These are phyloP conservation scores for Ophiostoma triangulosporum DNA, from an alignment of 2,329 filamentous ascomycete genomes.

Conservation along the genomic window DNA sequence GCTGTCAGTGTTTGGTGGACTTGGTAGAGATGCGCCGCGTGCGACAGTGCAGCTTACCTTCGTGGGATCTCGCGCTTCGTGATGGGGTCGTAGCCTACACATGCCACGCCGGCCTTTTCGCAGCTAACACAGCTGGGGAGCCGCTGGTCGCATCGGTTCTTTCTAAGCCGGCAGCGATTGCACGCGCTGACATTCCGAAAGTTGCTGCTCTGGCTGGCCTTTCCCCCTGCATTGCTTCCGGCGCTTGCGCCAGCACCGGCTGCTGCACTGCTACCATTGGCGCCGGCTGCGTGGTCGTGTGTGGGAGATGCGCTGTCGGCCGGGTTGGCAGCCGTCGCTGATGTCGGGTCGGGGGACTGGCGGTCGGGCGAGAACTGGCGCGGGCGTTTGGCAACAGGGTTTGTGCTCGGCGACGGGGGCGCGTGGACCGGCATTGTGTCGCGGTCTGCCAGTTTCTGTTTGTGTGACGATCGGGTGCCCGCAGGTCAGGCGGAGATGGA, in stretches of 20 bases:
- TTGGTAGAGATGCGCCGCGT: background rate
- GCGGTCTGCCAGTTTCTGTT: slow-evolving; percentile 2
- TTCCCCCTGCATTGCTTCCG: slow-evolving; percentile 19
- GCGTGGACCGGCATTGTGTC: slow-evolving; percentile 31
- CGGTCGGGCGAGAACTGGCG: slow-evolving; percentile 39
- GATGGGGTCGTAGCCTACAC: slow-evolving; percentile 92
- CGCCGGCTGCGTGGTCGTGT: slow-evolving; percentile 16
- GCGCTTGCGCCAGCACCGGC: slow-evolving; percentile 18
- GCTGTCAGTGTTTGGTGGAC: background rate
- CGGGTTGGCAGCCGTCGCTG: background rate
- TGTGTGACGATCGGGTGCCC: background rate
- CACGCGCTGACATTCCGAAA: slow-evolving; percentile 89
- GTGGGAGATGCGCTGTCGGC: background rate
- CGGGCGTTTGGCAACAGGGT: slow-evolving; percentile 43
- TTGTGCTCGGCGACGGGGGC: slow-evolving; percentile 35
- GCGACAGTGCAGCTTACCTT: slow-evolving; percentile 45
- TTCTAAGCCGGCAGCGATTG: slow-evolving; percentile 80
- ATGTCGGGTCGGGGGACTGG: slow-evolving; percentile 27
- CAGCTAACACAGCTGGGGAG: slow-evolving; percentile 84
- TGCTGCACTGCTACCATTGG: slow-evolving; percentile 10
- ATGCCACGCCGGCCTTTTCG: slow-evolving; percentile 81
- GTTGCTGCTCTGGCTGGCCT: slow-evolving; percentile 45
- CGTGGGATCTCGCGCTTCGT: slow-evolving; percentile 91
- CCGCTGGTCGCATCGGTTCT: slow-evolving; percentile 90
- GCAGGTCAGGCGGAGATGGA: background rate